phyloP scores from a whole-genome alignment of 2,329 filamentous ascomycete species.

The Ceratocystis variospora region DNA sequence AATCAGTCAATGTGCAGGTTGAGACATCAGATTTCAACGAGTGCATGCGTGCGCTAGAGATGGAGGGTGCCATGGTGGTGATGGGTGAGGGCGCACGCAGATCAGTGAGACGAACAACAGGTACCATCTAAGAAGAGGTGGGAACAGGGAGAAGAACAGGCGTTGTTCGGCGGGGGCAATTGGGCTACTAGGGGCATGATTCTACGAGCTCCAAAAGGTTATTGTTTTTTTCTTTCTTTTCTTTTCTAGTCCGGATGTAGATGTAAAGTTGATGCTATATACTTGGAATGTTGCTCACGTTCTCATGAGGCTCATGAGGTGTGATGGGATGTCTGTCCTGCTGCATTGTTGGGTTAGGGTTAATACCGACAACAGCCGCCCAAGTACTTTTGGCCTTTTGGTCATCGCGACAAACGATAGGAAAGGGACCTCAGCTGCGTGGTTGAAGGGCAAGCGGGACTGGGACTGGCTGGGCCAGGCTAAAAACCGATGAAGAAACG shows the following conservation, averaged over 20 bases:
- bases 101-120: constrained; percentile 37
- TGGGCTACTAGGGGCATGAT: neutral
- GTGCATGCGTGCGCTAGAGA: constrained; percentile 64
- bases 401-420: neutral
- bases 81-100: constrained; percentile 73
- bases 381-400: neutral
- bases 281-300: neutral
- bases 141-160: neutral
- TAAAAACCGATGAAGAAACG: neutral
- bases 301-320: too few species aligned
- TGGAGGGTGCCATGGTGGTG: constrained; percentile 69
- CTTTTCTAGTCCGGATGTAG: neutral
- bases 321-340: neutral
- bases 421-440: neutral
- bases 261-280: neutral
- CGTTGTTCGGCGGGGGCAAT: neutral
- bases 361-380: neutral
- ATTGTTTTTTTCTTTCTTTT: neutral
- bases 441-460: neutral
- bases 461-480: too few species aligned
- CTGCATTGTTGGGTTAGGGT: neutral
- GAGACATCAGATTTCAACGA: constrained; percentile 74
- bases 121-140: neutral
- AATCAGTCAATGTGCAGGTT: constrained; percentile 55
- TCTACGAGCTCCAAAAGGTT: neutral